Percentiles rank a stretch among this genome's conserved stretches.
These are phyloP conservation scores for Penicillium cosmopolitanum DNA, from an alignment of 495 filamentous ascomycete species.

Conservation along the genomic window DNA sequence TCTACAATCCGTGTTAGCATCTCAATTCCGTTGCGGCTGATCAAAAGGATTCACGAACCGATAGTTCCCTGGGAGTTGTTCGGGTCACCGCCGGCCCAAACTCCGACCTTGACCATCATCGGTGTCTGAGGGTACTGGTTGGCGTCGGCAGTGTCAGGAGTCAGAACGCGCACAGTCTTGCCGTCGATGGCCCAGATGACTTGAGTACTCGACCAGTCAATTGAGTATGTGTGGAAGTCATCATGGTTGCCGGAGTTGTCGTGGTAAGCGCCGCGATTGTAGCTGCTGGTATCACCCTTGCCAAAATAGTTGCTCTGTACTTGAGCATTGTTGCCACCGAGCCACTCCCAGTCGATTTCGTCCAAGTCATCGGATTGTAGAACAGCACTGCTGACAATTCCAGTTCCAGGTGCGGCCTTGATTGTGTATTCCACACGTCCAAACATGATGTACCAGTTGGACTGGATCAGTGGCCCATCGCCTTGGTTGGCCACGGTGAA, in stretches of 20 bases:
- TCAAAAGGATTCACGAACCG: slow-evolving; percentile 39
- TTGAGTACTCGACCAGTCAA: slow-evolving; percentile 74
- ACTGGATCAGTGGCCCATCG: slow-evolving; percentile 80
- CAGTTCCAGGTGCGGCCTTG: slow-evolving; percentile 63
- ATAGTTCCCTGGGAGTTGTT: slow-evolving; percentile 68
- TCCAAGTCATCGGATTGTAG: slow-evolving; percentile 84
- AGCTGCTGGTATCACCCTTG: slow-evolving; percentile 71
- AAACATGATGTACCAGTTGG: slow-evolving; percentile 77
- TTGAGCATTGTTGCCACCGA: slow-evolving; percentile 63
- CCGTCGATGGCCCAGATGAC: slow-evolving; percentile 78
- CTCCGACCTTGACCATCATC: slow-evolving; percentile 80
- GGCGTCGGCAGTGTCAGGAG: slow-evolving; percentile 63
- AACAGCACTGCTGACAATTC: slow-evolving; percentile 77
- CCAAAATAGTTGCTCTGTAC: slow-evolving; percentile 88
- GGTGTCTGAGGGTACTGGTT: slow-evolving; percentile 83
- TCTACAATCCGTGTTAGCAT: slow-evolving; percentile 44
- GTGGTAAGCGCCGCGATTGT: slow-evolving; percentile 64
- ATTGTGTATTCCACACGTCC: slow-evolving; percentile 61
- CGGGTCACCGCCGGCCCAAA: slow-evolving; percentile 85
- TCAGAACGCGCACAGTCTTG: slow-evolving; percentile 66
- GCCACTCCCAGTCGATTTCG: slow-evolving; percentile 90
- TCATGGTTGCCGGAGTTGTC: slow-evolving; percentile 52
- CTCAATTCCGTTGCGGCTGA: neutral
- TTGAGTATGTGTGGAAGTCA: slow-evolving; percentile 80
- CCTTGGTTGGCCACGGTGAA: slow-evolving; percentile 86